These are phyloP conservation scores for Crassisporium funariophilum DNA, from an alignment of 768 basidiomycete genomes.

Conservation along the genomic window DNA sequence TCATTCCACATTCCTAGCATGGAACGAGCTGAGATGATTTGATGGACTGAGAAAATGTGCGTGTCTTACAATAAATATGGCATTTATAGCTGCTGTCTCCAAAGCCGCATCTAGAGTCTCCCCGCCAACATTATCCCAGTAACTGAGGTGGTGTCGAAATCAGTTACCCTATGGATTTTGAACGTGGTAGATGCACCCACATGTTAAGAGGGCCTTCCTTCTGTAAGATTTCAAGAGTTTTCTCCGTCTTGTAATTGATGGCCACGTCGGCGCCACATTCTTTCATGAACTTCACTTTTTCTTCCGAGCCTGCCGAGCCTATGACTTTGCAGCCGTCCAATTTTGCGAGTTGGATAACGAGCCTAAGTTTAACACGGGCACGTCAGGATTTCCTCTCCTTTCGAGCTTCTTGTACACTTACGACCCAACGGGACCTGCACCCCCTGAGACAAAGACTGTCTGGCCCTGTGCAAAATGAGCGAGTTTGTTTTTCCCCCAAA, in stretches of 20 bases:
- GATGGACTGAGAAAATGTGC: background rate
- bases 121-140: slow-evolving; percentile 65
- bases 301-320: slow-evolving; percentile 68
- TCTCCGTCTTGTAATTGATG: slow-evolving; percentile 72
- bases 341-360: slow-evolving; percentile 55
- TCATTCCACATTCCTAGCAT: slow-evolving; percentile 51
- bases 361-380: slow-evolving; percentile 26
- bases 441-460: slow-evolving; percentile 40
- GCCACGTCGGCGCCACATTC: slow-evolving; percentile 63
- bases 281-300: slow-evolving; percentile 64
- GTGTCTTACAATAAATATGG: slow-evolving; percentile 49
- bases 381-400: background rate
- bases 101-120: slow-evolving; percentile 59
- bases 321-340: slow-evolving; percentile 61
- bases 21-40: background rate
- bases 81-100: slow-evolving; percentile 39
- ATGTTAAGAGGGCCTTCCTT: slow-evolving; percentile 54
- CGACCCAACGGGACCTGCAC: slow-evolving; percentile 60
- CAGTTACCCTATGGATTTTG: background rate
- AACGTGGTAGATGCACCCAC: slow-evolving; percentile 22
- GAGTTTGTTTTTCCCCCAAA: background rate
- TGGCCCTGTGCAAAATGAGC: slow-evolving; percentile 32
- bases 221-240: slow-evolving; percentile 49
- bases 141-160: slow-evolving; percentile 25
- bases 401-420: slow-evolving; percentile 30